Conservation (phyloP, 768 basidiomycete genomes). For the Rhizopogon vinicolor region DNA sequence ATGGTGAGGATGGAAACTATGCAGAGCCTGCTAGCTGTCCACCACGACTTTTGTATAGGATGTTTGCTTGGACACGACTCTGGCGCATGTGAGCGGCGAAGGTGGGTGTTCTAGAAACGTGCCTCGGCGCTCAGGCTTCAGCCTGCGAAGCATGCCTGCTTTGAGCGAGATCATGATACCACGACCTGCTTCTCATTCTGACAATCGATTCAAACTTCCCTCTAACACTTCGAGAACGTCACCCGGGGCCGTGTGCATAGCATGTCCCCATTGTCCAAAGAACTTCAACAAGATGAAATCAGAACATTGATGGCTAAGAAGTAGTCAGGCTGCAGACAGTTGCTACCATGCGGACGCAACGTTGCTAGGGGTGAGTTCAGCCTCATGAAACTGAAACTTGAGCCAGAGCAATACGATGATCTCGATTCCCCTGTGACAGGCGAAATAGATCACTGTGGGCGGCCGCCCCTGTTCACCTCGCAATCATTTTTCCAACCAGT, state of each 20-base stretch:
- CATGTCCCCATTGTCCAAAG: not conserved
- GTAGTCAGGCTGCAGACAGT: not conserved
- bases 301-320: not conserved
- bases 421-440: too few species aligned
- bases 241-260: not conserved
- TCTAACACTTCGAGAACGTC: not conserved
- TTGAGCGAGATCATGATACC: not conserved
- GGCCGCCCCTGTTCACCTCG: too few species aligned
- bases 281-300: not conserved
- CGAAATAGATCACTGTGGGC: too few species aligned
- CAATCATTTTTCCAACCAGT: too few species aligned
- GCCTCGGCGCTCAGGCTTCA: not conserved
- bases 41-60: not conserved
- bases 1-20: not conserved
- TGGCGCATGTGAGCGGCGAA: constrained; percentile 1
- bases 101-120: not conserved
- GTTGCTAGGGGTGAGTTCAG: not conserved
- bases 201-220: not conserved
- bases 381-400: not conserved
- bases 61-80: not conserved
- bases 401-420: too few species aligned
- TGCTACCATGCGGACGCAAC: not conserved
- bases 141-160: not conserved
- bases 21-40: not conserved
- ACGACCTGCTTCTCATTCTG: not conserved